Evolutionary conservation across 495 filamentous ascomycete species (phyloP).

Genomic region (Neurospora sp.): DNA sequence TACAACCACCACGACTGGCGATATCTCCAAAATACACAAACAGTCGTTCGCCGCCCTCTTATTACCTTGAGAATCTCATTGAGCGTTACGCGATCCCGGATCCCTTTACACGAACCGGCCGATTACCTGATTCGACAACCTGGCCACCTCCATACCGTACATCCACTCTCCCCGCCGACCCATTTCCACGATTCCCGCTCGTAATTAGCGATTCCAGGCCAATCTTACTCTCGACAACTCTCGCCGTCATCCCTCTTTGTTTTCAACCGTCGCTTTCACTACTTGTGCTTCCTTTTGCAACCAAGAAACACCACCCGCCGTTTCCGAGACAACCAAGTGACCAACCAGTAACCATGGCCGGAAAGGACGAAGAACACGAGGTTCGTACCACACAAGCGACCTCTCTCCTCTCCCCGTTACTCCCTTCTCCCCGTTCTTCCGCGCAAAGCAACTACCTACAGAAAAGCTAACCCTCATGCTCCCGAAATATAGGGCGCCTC

Average conservation of each 20-base stretch:
- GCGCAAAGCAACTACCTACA: neutral
- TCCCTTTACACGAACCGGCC: neutral
- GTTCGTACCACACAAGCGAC: constrained; percentile 11
- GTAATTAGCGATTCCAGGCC: neutral
- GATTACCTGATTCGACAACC: neutral
- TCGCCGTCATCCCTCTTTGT: neutral
- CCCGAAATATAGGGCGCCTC: constrained; percentile 61
- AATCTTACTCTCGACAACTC: neutral
- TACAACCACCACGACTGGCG: neutral
- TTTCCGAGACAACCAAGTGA: neutral
- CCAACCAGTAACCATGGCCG: constrained; percentile 32
- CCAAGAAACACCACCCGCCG: neutral
- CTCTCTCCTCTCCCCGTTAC: neutral
- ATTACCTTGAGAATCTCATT: neutral
- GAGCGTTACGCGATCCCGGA: neutral
- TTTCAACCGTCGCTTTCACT: neutral
- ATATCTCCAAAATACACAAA: neutral
- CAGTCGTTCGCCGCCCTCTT: neutral
- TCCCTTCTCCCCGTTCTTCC: neutral
- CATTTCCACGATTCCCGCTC: neutral
- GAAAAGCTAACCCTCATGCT: neutral
- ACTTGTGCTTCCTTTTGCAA: neutral
- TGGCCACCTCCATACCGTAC: neutral
- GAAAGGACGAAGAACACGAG: constrained; percentile 33
- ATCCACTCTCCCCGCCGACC: neutral